phyloP scores from a whole-genome alignment of 768 basidiomycete genomes.

The Heimioporus sp. region DNA sequence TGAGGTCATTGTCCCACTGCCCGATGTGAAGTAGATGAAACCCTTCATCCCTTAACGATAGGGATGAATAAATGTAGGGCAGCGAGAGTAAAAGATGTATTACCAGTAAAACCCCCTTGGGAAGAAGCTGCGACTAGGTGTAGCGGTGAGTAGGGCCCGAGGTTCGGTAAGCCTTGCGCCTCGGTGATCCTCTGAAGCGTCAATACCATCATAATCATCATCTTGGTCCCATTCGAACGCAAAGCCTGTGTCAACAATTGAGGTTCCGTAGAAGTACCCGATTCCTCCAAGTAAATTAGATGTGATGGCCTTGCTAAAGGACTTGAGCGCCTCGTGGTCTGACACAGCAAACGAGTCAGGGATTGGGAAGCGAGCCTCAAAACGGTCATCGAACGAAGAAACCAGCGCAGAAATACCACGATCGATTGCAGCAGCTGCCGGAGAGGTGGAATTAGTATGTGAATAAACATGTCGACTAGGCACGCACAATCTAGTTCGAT shows the following conservation, averaged over 20 bases:
- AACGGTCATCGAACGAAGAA: slow-evolving; percentile 60
- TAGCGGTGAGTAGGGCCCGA: slow-evolving; percentile 80
- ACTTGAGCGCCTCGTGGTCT: slow-evolving; percentile 47
- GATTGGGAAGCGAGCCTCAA: slow-evolving; percentile 68
- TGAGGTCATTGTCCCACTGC: slow-evolving; percentile 89
- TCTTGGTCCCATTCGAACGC: slow-evolving; percentile 91
- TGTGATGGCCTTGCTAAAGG: slow-evolving; percentile 86
- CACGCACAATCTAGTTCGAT: slow-evolving; percentile 63
- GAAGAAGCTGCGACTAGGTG: slow-evolving; percentile 96
- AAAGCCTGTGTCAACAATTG: slow-evolving; percentile 82
- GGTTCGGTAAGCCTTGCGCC: slow-evolving; percentile 75
- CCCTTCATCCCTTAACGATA: slow-evolving; percentile 80
- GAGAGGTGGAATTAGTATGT: background rate
- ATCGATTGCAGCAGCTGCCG: slow-evolving; percentile 60
- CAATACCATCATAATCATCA: slow-evolving; percentile 42
- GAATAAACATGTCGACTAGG: background rate
- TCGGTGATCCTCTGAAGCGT: slow-evolving; percentile 32
- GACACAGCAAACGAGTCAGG: slow-evolving; percentile 51
- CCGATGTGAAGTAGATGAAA: slow-evolving; percentile 93
- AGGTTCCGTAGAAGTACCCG: slow-evolving; percentile 92
- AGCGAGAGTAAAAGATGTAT: background rate
- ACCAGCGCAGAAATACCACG: slow-evolving; percentile 67
- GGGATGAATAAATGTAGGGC: background rate
- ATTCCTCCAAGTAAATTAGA: slow-evolving; percentile 91
- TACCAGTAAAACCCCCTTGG: slow-evolving; percentile 97